Evolutionary conservation across 345 rosid genomes (phyloP), one percentile per base, ranked within the genome.

Genomic region (Syzygium aromaticum): DNA sequence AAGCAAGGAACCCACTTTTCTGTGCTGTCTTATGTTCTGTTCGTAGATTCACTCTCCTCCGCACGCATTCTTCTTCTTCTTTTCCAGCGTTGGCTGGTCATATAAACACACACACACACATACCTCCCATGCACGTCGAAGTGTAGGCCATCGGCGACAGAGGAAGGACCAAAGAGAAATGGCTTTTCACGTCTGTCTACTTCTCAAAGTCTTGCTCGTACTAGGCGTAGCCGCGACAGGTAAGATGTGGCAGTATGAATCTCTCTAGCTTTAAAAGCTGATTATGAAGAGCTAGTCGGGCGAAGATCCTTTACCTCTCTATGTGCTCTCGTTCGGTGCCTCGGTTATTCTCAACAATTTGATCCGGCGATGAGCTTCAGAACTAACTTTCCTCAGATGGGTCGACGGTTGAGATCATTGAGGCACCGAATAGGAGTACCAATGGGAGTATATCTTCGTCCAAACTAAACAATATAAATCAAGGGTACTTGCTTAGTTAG

Each of bases 1-100:
- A 91, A 90, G 91, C 87, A 92, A 89, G 86, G 93, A 86, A 90
- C 87, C 87, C 86, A 28, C 84, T 87, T 49, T 85, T 30, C 63
- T 73, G 43, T 38, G 49, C 82, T 38, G 82, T 73, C 49, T 73
- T 38, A 73, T 49, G 7, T 2, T 38, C 82, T 73, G 82, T 73
- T 14, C 51, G 73, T 85, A 73, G 89, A 88, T 88, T 90, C 91
- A 85, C 86, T 52, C 88, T 82, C 89, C 87, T 27, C 73, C 40
- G 27, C 92, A 91, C 89, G 91, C 85, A 90, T 88, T 87, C 89
- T 88, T 57, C 77, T 61, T 57, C 78, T 64, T 53, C 56, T 38
- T 73, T 73, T 21, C 82, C 7, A 11, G 21, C 25, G 49, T 10
- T 5, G 7, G 27, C 82, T 1, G 15, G 27, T 38, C 27, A 38